Evolutionary conservation across 371 early-diverging fungal species (phyloP).

Genomic region (Nematocida major): DNA sequence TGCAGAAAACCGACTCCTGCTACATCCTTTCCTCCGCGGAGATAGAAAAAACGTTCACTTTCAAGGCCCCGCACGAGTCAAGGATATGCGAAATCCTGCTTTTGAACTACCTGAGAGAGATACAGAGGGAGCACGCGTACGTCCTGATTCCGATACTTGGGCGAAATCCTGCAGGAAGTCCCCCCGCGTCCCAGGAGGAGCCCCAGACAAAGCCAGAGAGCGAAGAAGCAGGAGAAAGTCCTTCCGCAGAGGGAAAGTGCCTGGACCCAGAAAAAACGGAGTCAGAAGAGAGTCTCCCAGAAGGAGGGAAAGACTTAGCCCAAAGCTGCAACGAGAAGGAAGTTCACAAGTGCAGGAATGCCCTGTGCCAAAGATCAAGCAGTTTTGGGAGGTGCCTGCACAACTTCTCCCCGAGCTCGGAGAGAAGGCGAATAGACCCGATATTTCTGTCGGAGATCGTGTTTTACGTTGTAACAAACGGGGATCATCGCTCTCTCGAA

Average conservation of each 20-base stretch:
- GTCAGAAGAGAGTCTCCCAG: too few relatives aligned
- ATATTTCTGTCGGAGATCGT: slow-evolving; percentile 31
- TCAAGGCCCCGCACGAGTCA: background rate
- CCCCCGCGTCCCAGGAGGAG: background rate
- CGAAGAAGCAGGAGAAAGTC: too few relatives aligned
- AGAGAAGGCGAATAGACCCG: background rate
- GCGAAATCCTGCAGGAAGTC: too few relatives aligned
- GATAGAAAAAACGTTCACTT: background rate
- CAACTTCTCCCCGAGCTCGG: background rate
- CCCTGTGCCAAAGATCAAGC: background rate
- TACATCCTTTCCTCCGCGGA: slow-evolving; percentile 15
- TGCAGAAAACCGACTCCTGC: slow-evolving; percentile 14
- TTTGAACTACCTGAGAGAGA: background rate
- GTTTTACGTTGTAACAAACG: slow-evolving; percentile 35
- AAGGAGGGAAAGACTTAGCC: too few relatives aligned
- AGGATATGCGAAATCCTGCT: background rate
- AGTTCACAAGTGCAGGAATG: too few relatives aligned
- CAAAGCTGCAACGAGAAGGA: too few relatives aligned
- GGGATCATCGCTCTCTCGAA: background rate
- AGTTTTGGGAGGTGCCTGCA: background rate
- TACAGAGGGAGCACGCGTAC: slow-evolving; percentile 24
- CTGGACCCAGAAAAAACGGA: too few relatives aligned
- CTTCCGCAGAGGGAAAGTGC: too few relatives aligned
- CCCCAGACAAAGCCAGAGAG: background rate
- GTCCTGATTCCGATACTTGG: slow-evolving; percentile 15